Percentiles rank a stretch among this genome's conserved stretches.
These are phyloP conservation scores for Penicillium herquei DNA, from an alignment of 495 filamentous ascomycete species.

Conservation along the genomic window DNA sequence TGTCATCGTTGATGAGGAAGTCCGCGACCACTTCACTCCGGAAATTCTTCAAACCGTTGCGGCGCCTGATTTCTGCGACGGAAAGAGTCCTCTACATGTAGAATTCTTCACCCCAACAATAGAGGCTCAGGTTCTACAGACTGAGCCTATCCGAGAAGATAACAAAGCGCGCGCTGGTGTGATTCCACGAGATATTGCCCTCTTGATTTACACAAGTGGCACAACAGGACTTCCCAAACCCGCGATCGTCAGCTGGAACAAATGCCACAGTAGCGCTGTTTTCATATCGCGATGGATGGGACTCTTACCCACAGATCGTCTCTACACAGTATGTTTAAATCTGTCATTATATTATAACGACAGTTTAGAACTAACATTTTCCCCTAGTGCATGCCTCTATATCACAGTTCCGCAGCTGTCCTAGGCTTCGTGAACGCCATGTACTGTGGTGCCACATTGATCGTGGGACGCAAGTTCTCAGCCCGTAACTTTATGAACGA, in stretches of 20 bases:
- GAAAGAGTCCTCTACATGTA: constrained; percentile 55
- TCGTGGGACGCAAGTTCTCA: constrained; percentile 79
- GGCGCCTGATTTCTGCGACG: constrained; percentile 43
- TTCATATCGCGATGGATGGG: constrained; percentile 59
- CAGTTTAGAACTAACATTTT: constrained; percentile 1
- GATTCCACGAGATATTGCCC: constrained; percentile 57
- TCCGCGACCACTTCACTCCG: constrained; percentile 50
- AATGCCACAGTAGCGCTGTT: constrained; percentile 50
- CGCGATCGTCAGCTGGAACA: constrained; percentile 79
- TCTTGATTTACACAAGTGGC: constrained; percentile 83
- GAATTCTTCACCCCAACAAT: constrained; percentile 61
- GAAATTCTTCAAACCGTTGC: constrained; percentile 46
- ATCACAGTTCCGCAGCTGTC: constrained; percentile 79
- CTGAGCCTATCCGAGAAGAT: constrained; percentile 58
- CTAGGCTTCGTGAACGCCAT: constrained; percentile 66
- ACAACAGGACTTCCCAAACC: constrained; percentile 92
- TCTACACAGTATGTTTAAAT: constrained; percentile 66
- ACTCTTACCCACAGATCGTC: constrained; percentile 59
- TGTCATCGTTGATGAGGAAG: constrained; percentile 71
- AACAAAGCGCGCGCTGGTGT: constrained; percentile 57
- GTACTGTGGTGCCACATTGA: constrained; percentile 59
- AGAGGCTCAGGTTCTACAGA: constrained; percentile 58
- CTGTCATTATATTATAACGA: too few species aligned
- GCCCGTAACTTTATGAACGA: constrained; percentile 81
- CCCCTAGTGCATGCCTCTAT: constrained; percentile 82